These are phyloP conservation scores for Ceratobasidium sp. DNA, from an alignment of 1,284 basidiomycete species.

Conservation along the genomic window DNA sequence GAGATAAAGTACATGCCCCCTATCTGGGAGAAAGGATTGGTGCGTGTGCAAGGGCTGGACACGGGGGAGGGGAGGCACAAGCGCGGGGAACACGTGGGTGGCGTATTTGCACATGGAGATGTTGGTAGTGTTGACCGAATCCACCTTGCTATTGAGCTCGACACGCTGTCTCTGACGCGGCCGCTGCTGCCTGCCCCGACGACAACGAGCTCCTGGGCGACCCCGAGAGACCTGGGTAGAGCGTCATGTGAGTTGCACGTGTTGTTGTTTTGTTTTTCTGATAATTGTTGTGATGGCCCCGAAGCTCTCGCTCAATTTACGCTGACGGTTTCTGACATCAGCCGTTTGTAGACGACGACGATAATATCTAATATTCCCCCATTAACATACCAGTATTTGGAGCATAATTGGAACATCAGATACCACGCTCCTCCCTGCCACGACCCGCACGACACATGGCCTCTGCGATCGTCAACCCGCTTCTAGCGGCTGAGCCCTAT, in stretches of 20 bases:
- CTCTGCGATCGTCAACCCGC: constrained; percentile 36
- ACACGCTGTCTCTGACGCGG: not conserved
- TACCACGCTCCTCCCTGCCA: not conserved
- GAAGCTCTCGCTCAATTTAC: too few species aligned
- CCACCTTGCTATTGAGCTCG: not conserved
- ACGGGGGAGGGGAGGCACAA: constrained; percentile 29
- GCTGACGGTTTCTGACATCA: constrained; percentile 9
- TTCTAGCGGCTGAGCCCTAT: constrained; percentile 35
- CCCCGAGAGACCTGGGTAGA: not conserved
- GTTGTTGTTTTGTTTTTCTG: constrained; percentile 1
- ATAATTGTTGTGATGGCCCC: not conserved
- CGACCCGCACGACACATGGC: constrained; percentile 21
- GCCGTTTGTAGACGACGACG: constrained; percentile 3
- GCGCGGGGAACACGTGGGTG: constrained; percentile 43
- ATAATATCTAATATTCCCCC: not conserved
- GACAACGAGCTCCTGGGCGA: not conserved
- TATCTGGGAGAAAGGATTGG: constrained; percentile 3
- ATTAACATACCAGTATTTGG: too few species aligned
- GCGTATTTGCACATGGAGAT: constrained; percentile 15
- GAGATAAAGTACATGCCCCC: constrained; percentile 12
- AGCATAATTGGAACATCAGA: too few species aligned
- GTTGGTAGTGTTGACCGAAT: constrained; percentile 18
- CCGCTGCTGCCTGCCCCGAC: constrained; percentile 3
- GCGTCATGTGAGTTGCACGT: not conserved
- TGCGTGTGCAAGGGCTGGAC: constrained; percentile 9